Evolutionary conservation across 805 yeast genomes (phyloP), one percentile per base, ranked within the genome.

Genomic region (Hagleromyces aurorensis): DNA sequence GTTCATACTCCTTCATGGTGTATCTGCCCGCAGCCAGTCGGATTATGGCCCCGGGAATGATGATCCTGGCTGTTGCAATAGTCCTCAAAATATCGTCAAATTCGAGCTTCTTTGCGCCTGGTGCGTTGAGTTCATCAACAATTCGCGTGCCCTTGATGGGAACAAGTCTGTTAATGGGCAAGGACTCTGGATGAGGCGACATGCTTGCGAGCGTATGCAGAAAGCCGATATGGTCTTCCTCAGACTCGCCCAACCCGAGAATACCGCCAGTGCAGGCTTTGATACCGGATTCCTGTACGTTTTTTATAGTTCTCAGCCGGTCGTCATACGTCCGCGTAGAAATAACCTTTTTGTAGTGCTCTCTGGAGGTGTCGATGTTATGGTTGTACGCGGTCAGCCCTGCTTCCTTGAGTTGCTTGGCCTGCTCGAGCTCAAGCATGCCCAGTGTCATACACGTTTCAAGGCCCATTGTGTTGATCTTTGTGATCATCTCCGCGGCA

Each of bases 371-470:
- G 50, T 80, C 91, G 34, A 81, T 70, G 48, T 80, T 80, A 55
- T 81, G 91, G 48, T 81, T 81, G 51, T 81, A 81, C 1, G 91
- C 89, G 5, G 91, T 81, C 32, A 81, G 60, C 0, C 91, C 89
- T 1, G 83, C 69, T n/a, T 72, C 68, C 34, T 72, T 70, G 33
- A 81, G 63, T 14, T 56, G 63, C 29, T 62, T 50, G 0, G 80
- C 77, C 46, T 81, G 89, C n/a, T 70, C 67, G 32, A 69, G 61
- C 37, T 73, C 64, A 16, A 82, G 64, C 91, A 82, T 82, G 2
- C 91, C 91, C 16, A 81, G 57, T 1, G 91, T 81, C 10, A 81
- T 89, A 58, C 91, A 81, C 9, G 78, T 71, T 51, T 82, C 91
- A 72, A 82, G 61, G 0, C 77, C 75, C 52, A 81, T 52, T 14